Conservation (phyloP, 2,329 filamentous ascomycete species). For the Cladobotryum mycophilum region DNA sequence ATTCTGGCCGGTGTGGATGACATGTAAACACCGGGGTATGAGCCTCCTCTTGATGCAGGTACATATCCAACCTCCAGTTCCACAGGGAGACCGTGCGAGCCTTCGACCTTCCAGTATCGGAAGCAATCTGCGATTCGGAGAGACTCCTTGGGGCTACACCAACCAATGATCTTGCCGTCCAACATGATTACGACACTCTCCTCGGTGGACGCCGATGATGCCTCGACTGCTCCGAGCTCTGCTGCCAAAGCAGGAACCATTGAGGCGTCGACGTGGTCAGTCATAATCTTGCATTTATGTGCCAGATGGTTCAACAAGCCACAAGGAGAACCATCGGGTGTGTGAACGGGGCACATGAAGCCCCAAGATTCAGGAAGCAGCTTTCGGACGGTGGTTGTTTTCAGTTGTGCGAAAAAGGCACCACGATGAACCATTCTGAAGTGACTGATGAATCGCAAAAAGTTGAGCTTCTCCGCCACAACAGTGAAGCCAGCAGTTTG, state of each 20-base stretch:
- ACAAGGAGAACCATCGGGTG: slow-evolving; percentile 91
- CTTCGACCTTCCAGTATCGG: slow-evolving; percentile 92
- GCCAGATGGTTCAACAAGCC: slow-evolving; percentile 91
- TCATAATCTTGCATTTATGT: slow-evolving; percentile 89
- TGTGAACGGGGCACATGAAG: slow-evolving; percentile 95
- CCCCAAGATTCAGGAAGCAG: slow-evolving; percentile 95
- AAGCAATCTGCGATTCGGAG: slow-evolving; percentile 77
- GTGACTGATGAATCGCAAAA: slow-evolving; percentile 95
- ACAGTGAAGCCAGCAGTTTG: slow-evolving; percentile 94
- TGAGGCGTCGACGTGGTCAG: slow-evolving; percentile 65
- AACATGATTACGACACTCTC: slow-evolving; percentile 87
- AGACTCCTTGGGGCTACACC: slow-evolving; percentile 80
- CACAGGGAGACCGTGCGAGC: slow-evolving; percentile 69
- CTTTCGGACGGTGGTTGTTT: slow-evolving; percentile 95
- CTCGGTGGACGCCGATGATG: slow-evolving; percentile 69
- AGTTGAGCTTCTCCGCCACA: slow-evolving; percentile 98
- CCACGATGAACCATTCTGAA: slow-evolving; percentile 99
- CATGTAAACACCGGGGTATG: slow-evolving; percentile 94
- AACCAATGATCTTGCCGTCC: slow-evolving; percentile 84
- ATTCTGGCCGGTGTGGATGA: slow-evolving; percentile 79
- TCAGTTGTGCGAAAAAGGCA: slow-evolving; percentile 96
- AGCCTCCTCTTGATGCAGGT: slow-evolving; percentile 80
- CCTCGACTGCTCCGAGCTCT: slow-evolving; percentile 71
- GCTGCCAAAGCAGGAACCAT: slow-evolving; percentile 66
- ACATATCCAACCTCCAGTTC: slow-evolving; percentile 90